Conservation (phyloP, 345 rosid species). For the Citrus medica region DNA sequence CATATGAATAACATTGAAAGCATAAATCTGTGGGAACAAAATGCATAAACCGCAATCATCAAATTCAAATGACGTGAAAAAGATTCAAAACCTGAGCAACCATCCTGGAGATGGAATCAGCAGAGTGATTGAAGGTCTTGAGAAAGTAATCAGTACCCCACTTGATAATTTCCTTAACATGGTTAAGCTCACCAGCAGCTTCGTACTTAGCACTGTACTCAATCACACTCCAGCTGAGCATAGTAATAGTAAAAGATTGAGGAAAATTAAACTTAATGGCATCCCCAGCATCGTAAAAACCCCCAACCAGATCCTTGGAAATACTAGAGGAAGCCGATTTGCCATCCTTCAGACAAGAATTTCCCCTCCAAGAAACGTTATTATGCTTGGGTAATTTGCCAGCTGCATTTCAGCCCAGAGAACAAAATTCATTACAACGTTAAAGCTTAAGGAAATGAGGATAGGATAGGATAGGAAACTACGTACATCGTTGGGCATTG, state of each 20-base stretch:
- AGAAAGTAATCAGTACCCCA: conserved; percentile 95
- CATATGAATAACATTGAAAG: background rate
- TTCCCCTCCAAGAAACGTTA: conserved; percentile 95
- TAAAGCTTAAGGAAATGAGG: background rate
- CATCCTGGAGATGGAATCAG: conserved; percentile 60
- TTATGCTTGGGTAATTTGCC: conserved; percentile 89
- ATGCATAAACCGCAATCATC: background rate
- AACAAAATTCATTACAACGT: background rate
- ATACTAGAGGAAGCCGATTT: conserved; percentile 43
- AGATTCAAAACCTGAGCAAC: conserved; percentile 61
- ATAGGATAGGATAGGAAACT: background rate
- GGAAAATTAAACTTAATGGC: conserved; percentile 94
- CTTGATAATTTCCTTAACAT: conserved; percentile 84
- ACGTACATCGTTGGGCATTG: conserved; percentile 87
- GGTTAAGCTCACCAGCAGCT: conserved; percentile 88
- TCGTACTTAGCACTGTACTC: conserved; percentile 92
- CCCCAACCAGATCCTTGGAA: conserved; percentile 77
- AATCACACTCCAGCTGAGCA: conserved; percentile 98
- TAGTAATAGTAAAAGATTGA: conserved; percentile 82
- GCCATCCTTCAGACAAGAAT: conserved; percentile 76
- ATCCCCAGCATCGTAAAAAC: conserved; percentile 95
- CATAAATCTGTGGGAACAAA: background rate
- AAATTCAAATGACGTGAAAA: background rate
- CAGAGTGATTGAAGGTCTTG: conserved; percentile 78
- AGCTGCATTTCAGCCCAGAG: conserved; percentile 40